Evolutionary conservation across 2,329 filamentous ascomycete species (phyloP).

Genomic region (Decorospora gaudefroyi): DNA sequence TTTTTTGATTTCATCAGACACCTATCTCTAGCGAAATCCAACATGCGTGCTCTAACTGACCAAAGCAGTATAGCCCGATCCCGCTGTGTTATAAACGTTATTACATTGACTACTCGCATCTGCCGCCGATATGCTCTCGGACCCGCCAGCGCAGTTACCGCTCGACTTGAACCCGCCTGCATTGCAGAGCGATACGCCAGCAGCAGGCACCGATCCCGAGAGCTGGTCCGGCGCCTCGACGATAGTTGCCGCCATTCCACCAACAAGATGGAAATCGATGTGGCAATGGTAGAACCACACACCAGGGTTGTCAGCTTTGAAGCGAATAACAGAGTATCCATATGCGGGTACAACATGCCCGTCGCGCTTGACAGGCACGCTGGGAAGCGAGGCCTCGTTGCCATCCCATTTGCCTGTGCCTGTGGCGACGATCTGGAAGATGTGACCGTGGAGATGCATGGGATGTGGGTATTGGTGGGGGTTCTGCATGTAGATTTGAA

Average conservation of each 20-base stretch:
- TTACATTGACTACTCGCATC: conserved; percentile 31
- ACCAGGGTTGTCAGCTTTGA: conserved; percentile 59
- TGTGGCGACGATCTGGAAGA: conserved; percentile 58
- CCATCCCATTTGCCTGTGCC: conserved; percentile 38
- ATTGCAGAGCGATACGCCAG: conserved; percentile 21
- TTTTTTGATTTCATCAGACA: no score
- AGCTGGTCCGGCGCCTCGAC: conserved; percentile 37
- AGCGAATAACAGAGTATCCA: conserved; percentile 55
- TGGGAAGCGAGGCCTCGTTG: conserved; percentile 21
- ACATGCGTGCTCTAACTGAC: background rate
- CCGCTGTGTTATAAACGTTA: conserved; percentile 33
- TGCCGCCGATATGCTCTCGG: conserved; percentile 18
- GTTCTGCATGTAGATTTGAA: conserved; percentile 49
- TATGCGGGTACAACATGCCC: conserved; percentile 33
- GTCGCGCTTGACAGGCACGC: conserved; percentile 36
- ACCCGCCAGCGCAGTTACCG: conserved; percentile 32
- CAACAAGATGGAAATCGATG: conserved; percentile 40
- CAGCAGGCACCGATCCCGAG: conserved; percentile 17
- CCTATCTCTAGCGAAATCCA: no score
- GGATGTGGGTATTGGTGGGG: conserved; percentile 39
- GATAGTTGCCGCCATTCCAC: conserved; percentile 35
- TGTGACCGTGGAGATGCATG: conserved; percentile 55
- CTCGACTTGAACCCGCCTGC: conserved; percentile 4
- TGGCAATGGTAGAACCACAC: conserved; percentile 45
- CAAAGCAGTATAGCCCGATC: background rate